Evolutionary conservation across 2,329 filamentous ascomycete genomes (phyloP).

Genomic region (Arthrinium phaeospermum): DNA sequence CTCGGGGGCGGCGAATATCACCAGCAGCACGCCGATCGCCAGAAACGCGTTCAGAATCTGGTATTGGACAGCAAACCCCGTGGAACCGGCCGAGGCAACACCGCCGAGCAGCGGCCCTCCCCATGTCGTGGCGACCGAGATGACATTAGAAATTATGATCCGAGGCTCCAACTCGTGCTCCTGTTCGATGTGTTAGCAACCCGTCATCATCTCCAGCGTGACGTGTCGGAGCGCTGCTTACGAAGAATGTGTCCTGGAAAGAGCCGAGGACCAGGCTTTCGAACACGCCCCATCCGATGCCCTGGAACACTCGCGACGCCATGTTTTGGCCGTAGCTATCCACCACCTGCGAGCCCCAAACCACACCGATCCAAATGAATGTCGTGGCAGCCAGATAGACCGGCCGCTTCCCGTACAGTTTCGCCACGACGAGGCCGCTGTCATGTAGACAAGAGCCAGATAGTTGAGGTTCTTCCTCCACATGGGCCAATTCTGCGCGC

Average conservation of each 20-base stretch:
- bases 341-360: constrained; percentile 55
- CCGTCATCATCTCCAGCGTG: background rate
- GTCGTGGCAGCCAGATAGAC: constrained; percentile 55
- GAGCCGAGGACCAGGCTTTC: constrained; percentile 58
- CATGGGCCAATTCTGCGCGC: constrained; percentile 57
- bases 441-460: constrained; percentile 51
- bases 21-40: constrained; percentile 50
- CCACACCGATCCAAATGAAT: constrained; percentile 53
- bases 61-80: constrained; percentile 55
- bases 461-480: constrained; percentile 61
- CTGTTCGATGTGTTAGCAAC: constrained; percentile 40
- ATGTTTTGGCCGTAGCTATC: constrained; percentile 53
- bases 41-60: constrained; percentile 57
- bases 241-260: constrained; percentile 64
- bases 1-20: constrained; percentile 57
- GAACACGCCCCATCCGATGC: constrained; percentile 64
- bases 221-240: constrained; percentile 39
- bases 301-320: constrained; percentile 59
- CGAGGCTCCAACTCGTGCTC: constrained; percentile 58
- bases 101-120: constrained; percentile 61
- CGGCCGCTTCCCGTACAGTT: constrained; percentile 58
- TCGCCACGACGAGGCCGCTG: constrained; percentile 49
- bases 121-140: constrained; percentile 55
- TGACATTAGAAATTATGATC: constrained; percentile 51
- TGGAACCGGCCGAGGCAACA: constrained; percentile 46